Conservation (phyloP, 75 land plant genomes). For the Gnetum montanum region DNA sequence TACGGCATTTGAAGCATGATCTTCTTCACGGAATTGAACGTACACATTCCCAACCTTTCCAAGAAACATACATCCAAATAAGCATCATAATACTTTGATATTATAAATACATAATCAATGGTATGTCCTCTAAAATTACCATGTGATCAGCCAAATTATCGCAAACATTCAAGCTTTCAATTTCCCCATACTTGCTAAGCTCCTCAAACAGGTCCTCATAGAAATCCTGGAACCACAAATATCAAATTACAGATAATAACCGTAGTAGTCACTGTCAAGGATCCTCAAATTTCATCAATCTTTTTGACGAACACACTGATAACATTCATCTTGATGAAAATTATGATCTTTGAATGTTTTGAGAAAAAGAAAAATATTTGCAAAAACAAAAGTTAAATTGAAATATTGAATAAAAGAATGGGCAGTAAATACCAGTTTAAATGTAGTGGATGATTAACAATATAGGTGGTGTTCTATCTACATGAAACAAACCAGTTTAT, state of each 20-base stretch:
- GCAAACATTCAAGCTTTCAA: slow-evolving; percentile 47
- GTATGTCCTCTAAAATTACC: too few species aligned
- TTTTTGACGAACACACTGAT: too few species aligned
- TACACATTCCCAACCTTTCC: slow-evolving; percentile 43
- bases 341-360: not conserved
- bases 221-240: slow-evolving; percentile 27
- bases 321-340: too few species aligned
- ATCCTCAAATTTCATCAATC: too few species aligned
- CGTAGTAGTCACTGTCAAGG: not conserved
- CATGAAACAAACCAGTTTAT: too few species aligned
- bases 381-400: not conserved
- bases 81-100: not conserved
- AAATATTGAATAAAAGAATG: slow-evolving; percentile 1
- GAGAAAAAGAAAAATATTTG: not conserved
- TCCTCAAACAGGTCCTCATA: slow-evolving; percentile 51
- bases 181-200: slow-evolving; percentile 47
- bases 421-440: too few species aligned
- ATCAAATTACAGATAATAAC: not conserved
- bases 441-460: too few species aligned
- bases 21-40: slow-evolving; percentile 52
- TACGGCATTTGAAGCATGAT: slow-evolving; percentile 40
- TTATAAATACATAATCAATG: not conserved
- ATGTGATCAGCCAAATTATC: slow-evolving; percentile 54
- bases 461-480: too few species aligned
- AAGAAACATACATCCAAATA: not conserved